phyloP scores from a whole-genome alignment of 1,284 basidiomycete species.

The Neolentinus lepideus region DNA sequence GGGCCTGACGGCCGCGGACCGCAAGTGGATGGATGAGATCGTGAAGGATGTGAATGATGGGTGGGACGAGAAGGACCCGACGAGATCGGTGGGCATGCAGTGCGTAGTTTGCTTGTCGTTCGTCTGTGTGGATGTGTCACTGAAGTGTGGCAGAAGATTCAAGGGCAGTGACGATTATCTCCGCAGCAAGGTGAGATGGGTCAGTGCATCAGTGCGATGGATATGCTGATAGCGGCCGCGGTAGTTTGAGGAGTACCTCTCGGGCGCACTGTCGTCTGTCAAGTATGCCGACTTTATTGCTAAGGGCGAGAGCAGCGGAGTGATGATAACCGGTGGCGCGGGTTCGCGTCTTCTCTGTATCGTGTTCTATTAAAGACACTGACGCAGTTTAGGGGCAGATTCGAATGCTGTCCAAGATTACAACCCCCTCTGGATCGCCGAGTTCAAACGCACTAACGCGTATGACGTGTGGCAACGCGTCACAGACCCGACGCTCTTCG shows the following conservation, averaged over 20 bases:
- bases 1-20: conserved; percentile 84
- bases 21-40: conserved; percentile 90
- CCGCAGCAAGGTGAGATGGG: conserved; percentile 60
- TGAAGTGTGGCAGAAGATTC: conserved; percentile 43
- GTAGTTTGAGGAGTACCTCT: conserved; percentile 83
- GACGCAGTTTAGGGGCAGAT: conserved; percentile 28
- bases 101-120: conserved; percentile 27
- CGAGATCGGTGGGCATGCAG: conserved; percentile 53
- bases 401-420: conserved; percentile 61
- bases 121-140: background rate
- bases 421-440: conserved; percentile 76
- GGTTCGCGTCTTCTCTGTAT: conserved; percentile 32
- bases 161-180: conserved; percentile 92
- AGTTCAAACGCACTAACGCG: conserved; percentile 80
- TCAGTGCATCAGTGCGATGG: background rate
- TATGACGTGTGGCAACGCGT: conserved; percentile 83
- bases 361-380: conserved; percentile 11
- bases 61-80: conserved; percentile 63
- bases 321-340: conserved; percentile 56
- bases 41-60: conserved; percentile 78
- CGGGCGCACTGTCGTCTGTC: conserved; percentile 72
- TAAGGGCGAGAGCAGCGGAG: conserved; percentile 56
- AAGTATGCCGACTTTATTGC: conserved; percentile 80
- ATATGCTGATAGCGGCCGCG: background rate
- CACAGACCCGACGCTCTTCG: conserved; percentile 87